Evolutionary conservation across 805 yeast genomes (phyloP).

Genomic region (Ogataea siamensis): DNA sequence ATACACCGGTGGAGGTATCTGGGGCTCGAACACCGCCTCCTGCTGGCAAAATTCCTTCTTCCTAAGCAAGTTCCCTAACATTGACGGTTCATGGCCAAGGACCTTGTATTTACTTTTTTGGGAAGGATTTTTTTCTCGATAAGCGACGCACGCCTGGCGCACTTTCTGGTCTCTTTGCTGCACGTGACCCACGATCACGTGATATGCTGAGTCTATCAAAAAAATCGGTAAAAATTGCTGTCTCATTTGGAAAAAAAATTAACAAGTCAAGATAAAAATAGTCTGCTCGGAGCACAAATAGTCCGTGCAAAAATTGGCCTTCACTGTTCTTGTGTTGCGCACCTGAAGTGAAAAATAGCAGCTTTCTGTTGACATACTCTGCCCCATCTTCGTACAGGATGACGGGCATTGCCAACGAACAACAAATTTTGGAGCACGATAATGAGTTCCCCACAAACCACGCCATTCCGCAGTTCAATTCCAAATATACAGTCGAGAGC

Average conservation of each 20-base stretch:
- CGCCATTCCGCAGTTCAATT: conserved; percentile 17
- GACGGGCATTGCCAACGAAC: conserved; percentile 8
- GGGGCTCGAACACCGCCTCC: conserved; percentile 2
- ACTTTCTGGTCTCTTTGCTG: not conserved
- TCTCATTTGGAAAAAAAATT: not conserved
- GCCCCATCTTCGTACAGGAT: not conserved
- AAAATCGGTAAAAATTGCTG: not conserved
- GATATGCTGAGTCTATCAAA: not conserved
- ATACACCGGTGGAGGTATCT: conserved; percentile 4
- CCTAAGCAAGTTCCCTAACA: conserved; percentile 10
- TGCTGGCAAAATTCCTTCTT: conserved; percentile 7
- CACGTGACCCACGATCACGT: conserved; percentile 2
- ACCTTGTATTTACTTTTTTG: not conserved
- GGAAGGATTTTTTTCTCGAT: conserved; percentile 4
- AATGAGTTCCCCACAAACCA: conserved; percentile 10
- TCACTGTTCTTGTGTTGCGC: too few relatives aligned
- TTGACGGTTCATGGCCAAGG: conserved; percentile 4
- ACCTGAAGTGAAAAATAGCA: too few relatives aligned
- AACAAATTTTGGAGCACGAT: conserved; percentile 5
- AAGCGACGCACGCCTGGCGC: conserved; percentile 1
- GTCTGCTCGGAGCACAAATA: not conserved
- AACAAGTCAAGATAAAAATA: not conserved
- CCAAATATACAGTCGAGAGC: conserved; percentile 16
- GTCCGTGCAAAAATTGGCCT: not conserved
- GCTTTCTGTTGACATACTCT: not conserved